Base-by-base conservation (phyloP, 257 asterid species). In the Nicotiana paniculata region DNA sequence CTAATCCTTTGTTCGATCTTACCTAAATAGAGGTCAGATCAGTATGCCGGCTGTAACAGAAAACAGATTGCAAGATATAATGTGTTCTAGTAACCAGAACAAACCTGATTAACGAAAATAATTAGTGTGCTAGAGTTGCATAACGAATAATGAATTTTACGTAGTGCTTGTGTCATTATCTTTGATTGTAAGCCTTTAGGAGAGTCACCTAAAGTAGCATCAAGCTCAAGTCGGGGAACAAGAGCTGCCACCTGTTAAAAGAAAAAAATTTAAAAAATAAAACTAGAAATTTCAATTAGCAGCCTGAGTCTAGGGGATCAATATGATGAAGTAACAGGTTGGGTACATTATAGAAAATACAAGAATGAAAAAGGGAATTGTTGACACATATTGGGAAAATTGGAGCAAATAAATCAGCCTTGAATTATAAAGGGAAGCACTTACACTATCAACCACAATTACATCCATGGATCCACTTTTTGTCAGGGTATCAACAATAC, bases 231-330 rank as follows among this genome's bases (percentile, higher is more conserved):
- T 86, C 89, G 97, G 80, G 99, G 98, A 86, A 92, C 88, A 82
- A 96, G 97, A 80, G 99, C 99, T 79, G 99, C 99, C n/a, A 96
- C 99, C 98, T 93, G 90, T 75, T 84, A 87, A 87, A 76, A 82
- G 84, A 37, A 70, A 81, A 53, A 83, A 69, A 39, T 6, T 6
- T 7, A 6, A 5, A 39, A 39, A 39, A 39, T 39, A 39, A 39
- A 39, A 39, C 48, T 39, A 39, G 48, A 39, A 43, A 43, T 43
- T 7, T 43, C 48, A 43, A 39, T 43, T 43, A 43, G 48, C 11
- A 43, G 3, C 11, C 3, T 8, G 48, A 43, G 48, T 43, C 48
- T 7, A 43, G 48, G 48, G 48, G 48, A 43, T 43, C 48, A 43
- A 43, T 43, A 7, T 7, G 48, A 43, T 43, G 11, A 43, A 43